Base-by-base conservation (phyloP, 306 rosid species). In the Astragalus membranaceus region DNA sequence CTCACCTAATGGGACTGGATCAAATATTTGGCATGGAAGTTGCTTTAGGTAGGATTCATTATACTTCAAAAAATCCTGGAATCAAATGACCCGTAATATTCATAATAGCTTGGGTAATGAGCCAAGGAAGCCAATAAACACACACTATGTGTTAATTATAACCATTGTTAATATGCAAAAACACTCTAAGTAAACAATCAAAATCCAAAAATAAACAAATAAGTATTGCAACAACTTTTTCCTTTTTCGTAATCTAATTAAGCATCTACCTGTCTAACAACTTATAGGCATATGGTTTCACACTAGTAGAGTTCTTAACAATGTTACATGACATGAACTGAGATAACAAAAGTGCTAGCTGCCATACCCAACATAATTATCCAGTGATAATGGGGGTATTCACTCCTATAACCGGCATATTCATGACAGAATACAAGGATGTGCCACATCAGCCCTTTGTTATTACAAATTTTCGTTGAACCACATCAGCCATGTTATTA, bases 21-120 rank as follows among this genome's bases (percentile, higher is more conserved):
- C 97, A 75, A 60, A 64, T 70, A 88, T 77, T 86, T 86, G 96
- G 81, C 97, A 87, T 4, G 72, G 80, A 57, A 84, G 57, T 80
- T 78, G 57, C 83, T 81, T 85, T 69, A 88, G 82, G 80, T 54
- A 74, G 75, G 88, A 79, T 57, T 88, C 96, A 60, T 91, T 94
- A 78, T 74, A 91, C 77, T 88, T 94, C 80, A 88, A 67, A 80
- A 94, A 94, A 82, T 94, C 97, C 97, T 94, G 90, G 62, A 82
- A 64, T 36, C 36, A 75, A 81, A 82, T 42, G 30, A 67, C 76
- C 10, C 70, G 75, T 75, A 51, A 69, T 46, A 69, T 72, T 59
- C n/a, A 23, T 61, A 69, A 15, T 13, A 62, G 50, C 30, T 42
- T 23, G 8, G n/a, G 49, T 4, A 57, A 69, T 10, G 54, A 74